These are phyloP conservation scores for Lactarius sp. DNA, from an alignment of 768 basidiomycete species.

Conservation along the genomic window DNA sequence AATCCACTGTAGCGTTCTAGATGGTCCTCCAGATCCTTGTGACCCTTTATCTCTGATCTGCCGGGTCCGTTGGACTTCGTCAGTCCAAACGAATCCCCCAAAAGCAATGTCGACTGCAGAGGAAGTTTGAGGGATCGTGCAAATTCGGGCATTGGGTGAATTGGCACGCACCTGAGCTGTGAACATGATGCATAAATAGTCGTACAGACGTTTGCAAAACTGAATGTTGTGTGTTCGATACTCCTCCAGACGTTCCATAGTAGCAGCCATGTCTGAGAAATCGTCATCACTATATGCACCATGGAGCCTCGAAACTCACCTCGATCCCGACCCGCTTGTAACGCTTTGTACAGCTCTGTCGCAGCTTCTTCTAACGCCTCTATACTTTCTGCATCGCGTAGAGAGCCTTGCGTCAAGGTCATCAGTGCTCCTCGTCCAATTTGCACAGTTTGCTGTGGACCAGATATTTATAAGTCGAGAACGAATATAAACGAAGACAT, in stretches of 20 bases:
- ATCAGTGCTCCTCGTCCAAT: slow-evolving; percentile 75
- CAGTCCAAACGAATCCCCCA: slow-evolving; percentile 59
- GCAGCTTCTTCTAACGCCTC: slow-evolving; percentile 76
- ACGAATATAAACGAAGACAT: slow-evolving; percentile 1
- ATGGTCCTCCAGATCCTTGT: slow-evolving; percentile 73
- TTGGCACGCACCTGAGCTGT: slow-evolving; percentile 65
- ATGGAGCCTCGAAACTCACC: slow-evolving; percentile 43
- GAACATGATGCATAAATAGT: slow-evolving; percentile 89
- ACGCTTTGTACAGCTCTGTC: slow-evolving; percentile 88
- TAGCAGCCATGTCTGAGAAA: slow-evolving; percentile 85
- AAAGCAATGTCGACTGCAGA: slow-evolving; percentile 58
- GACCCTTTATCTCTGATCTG: slow-evolving; percentile 50
- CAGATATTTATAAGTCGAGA: background rate
- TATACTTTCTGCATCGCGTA: slow-evolving; percentile 75
- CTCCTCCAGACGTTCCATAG: slow-evolving; percentile 88
- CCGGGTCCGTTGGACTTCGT: slow-evolving; percentile 39
- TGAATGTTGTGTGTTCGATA: slow-evolving; percentile 86
- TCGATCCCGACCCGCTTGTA: slow-evolving; percentile 85
- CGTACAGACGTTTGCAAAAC: slow-evolving; percentile 88
- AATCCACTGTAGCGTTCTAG: slow-evolving; percentile 86
- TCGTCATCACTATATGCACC: background rate
- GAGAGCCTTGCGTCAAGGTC: slow-evolving; percentile 81
- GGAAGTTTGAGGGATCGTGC: background rate
- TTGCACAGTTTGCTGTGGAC: slow-evolving; percentile 81
- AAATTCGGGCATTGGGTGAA: slow-evolving; percentile 1